Evolutionary conservation across 352 stramenopile species (phyloP).

Genomic region (Phytophthora uliginosa): DNA sequence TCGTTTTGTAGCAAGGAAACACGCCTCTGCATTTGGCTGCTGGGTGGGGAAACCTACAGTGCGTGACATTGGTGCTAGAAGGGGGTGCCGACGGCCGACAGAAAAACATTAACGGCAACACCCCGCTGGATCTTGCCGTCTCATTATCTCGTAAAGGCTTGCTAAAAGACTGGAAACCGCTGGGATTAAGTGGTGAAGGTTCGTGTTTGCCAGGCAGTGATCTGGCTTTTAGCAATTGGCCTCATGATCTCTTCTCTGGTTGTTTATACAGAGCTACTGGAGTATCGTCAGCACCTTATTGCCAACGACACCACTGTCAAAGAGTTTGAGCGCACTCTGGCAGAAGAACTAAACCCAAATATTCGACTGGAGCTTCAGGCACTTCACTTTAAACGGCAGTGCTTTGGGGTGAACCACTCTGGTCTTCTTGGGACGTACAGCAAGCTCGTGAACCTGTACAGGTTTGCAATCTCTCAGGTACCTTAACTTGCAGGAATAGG

Average conservation of each 20-base stretch:
- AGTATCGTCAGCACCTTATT: slow-evolving; percentile 28
- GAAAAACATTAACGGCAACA: slow-evolving; percentile 48
- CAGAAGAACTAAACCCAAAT: slow-evolving; percentile 39
- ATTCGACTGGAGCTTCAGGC: slow-evolving; percentile 65
- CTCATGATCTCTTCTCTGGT: background rate
- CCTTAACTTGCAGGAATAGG: background rate
- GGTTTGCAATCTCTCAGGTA: slow-evolving; percentile 23
- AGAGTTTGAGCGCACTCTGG: slow-evolving; percentile 25
- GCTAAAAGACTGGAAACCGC: slow-evolving; percentile 62
- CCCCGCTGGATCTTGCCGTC: slow-evolving; percentile 49
- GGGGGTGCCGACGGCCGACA: slow-evolving; percentile 39
- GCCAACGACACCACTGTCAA: slow-evolving; percentile 17
- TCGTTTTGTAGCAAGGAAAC: slow-evolving; percentile 59
- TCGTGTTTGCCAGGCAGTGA: background rate
- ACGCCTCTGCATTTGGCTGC: slow-evolving; percentile 75
- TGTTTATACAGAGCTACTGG: slow-evolving; percentile 35
- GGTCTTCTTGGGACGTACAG: slow-evolving; percentile 45
- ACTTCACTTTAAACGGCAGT: slow-evolving; percentile 56
- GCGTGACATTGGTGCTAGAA: slow-evolving; percentile 69
- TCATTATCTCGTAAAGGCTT: slow-evolving; percentile 47
- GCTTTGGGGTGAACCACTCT: slow-evolving; percentile 44
- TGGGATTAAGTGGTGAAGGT: slow-evolving; percentile 55
- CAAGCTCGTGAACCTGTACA: slow-evolving; percentile 57
- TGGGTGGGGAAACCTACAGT: slow-evolving; percentile 70
- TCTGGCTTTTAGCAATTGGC: background rate